Base-by-base conservation (phyloP, 108 stramenopile species). In the Cylindrotheca closterium region DNA sequence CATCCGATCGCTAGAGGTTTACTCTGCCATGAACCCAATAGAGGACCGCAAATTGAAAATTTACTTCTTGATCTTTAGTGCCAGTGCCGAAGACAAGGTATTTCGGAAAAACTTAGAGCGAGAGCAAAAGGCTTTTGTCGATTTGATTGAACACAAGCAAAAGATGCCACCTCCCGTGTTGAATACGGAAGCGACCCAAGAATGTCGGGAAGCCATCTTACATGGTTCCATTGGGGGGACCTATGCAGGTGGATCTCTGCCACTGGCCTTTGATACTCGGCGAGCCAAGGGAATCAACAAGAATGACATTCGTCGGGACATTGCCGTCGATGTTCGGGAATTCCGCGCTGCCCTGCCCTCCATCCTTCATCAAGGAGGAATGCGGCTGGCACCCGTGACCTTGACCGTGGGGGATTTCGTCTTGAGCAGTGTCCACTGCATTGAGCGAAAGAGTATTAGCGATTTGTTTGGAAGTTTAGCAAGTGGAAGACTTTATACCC, bases 331-430 rank as follows among this genome's bases (percentile, higher is more conserved):
- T 74, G 91, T 98, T 27, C 84, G 99, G 30, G 98, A 99, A 73
- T 99, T 99, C 62, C 79, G 98, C n/a, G 87, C 95, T 25, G 74
- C 91, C 2, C 68, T 99, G 34, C 98, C 98, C 0, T 95, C 90
- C n/a, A 88, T 98, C 52, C 78, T 99, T 47, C 96, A 99, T 75
- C 82, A 93, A 74, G 91, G 85, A 17, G 96, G 96, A 18, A 86
- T 97, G 82, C 63, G 83, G 25, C 54, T 99, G 29, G 88, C 88
- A 18, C 97, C 98, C 2, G 82, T 88, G 24, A 98, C 97, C 23
- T 71, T 99, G 10, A 80, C 80, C 18, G 94, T 99, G 3, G 97
- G 98, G 4, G 98, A 99, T 74, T 99, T 92, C 57, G 92, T 99
- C 2, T 73, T 99, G 52, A 87, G 96, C 60, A 97, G 95, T 59